Base-by-base conservation (phyloP, 768 basidiomycete genomes). In the Termitomyces sp. region DNA sequence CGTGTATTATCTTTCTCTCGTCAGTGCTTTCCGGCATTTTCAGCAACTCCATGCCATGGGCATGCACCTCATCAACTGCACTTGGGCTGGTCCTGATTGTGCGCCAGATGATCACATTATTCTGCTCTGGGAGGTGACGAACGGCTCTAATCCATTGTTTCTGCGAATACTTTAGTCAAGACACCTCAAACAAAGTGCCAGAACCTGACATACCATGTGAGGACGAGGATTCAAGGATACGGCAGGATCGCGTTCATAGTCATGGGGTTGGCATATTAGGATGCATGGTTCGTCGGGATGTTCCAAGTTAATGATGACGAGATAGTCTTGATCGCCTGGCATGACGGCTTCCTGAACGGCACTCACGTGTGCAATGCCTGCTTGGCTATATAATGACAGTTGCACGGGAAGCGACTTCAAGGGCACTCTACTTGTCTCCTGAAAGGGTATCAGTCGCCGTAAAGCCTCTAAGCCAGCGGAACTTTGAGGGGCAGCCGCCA, bases 81-180 rank as follows among this genome's bases (percentile, higher is more conserved):
- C 18, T 15, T 16, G 20, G 18, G 34, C 18, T 28, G 2, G 5
- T 13, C 33, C 7, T 16, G 46, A 79, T 60, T 4, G 73, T 71
- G 36, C 85, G 82, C 47, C 84, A 73, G 53, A 84, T 72, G 20
- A 86, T 69, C 13, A 86, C 67, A 53, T 81, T 74, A 10, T 72
- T 69, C 64, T 86, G 84, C 13, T 71, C 68, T 2, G 83, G 82
- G 36, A 84, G 65, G 26, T 80, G 73, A 31, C 82, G 78, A 50
- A 83, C 68, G 18, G 76, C 79, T 55, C 74, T 76, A 58, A 87
- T 80, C 24, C 71, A 70, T 62, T 83, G 79, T 28, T 70, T 68
- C 82, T 83, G 54, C 16, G 28, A 15, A 42, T 54, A n/a, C n/a
- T 33, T 44, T 31, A 57, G 34, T n/a, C 15, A 16, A 31, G 73